Conservation (phyloP, 2,329 filamentous ascomycete genomes). For the Aspergillus sp. region DNA sequence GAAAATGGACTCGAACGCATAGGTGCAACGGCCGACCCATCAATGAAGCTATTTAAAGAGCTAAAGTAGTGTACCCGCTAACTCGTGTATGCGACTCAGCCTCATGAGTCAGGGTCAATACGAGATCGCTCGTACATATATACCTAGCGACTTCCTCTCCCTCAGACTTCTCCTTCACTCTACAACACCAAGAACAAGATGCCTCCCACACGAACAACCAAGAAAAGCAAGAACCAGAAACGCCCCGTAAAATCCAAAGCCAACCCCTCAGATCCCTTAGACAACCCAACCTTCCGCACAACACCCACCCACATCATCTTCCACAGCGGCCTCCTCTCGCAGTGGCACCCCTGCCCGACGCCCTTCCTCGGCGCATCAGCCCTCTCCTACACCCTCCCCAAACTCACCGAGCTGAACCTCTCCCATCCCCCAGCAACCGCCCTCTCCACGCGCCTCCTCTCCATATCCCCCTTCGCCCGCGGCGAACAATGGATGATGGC, state of each 20-base stretch:
- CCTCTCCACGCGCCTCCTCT: conserved; percentile 4
- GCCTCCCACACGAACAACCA: too few relatives aligned
- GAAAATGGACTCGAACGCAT: conserved; percentile 31
- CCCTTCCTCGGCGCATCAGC: conserved; percentile 6
- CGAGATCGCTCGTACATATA: too few relatives aligned
- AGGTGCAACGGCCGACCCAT: too few relatives aligned
- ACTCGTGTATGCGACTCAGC: too few relatives aligned
- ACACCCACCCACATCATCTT: conserved; percentile 13
- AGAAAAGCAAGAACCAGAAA: too few relatives aligned
- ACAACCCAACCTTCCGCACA: conserved; percentile 1
- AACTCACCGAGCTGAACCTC: conserved; percentile 1
- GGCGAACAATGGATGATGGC: conserved; percentile 17
- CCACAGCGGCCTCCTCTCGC: conserved; percentile 10
- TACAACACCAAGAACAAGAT: too few relatives aligned
- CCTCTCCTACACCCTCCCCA: conserved; percentile 6
- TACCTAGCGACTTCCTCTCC: too few relatives aligned
- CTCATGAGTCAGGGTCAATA: too few relatives aligned
- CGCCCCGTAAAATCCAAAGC: background rate
- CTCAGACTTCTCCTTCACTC: too few relatives aligned
- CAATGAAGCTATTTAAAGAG: too few relatives aligned
- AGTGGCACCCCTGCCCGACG: conserved; percentile 8
- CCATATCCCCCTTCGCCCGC: conserved; percentile 6
- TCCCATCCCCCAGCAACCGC: conserved; percentile 2
- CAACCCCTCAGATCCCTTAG: background rate
- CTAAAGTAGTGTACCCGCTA: too few relatives aligned